A percentile compares a stretch with the other conserved stretches of the same genome.
Evolutionary conservation across 140 eudicot genomes (phyloP).

Genomic region (Anethum foeniculum): DNA sequence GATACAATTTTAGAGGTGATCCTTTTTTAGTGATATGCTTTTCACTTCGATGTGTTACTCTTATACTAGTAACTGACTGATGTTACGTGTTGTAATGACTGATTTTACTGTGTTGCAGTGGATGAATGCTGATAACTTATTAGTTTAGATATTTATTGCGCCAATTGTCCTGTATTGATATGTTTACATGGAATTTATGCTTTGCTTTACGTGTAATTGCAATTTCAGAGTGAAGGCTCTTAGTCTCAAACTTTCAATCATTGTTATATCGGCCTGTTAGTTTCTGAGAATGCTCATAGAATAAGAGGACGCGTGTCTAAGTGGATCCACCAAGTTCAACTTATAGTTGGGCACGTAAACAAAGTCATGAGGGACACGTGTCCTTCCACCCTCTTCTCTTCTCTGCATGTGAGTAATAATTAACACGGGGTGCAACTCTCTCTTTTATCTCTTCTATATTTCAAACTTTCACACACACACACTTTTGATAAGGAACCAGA

Average conservation of each 20-base stretch:
- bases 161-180: background rate
- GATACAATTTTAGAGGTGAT: slow-evolving; percentile 44
- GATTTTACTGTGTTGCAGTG: background rate
- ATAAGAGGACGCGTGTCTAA: background rate
- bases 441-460: background rate
- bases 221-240: background rate
- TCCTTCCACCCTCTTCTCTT: background rate
- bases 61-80: background rate
- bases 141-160: background rate
- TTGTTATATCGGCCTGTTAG: background rate
- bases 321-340: background rate
- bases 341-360: slow-evolving; percentile 1
- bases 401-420: background rate
- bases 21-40: background rate
- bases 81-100: too few species aligned
- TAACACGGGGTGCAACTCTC: background rate
- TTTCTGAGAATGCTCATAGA: background rate
- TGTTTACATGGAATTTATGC: background rate
- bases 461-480: background rate
- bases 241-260: background rate
- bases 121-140: background rate
- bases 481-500: background rate
- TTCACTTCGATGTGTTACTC: background rate
- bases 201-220: background rate
- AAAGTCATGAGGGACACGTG: background rate